Percentiles rank a stretch among this genome's conserved stretches.
phyloP scores from a whole-genome alignment of 352 stramenopile species.

The Phytophthora syringae region DNA sequence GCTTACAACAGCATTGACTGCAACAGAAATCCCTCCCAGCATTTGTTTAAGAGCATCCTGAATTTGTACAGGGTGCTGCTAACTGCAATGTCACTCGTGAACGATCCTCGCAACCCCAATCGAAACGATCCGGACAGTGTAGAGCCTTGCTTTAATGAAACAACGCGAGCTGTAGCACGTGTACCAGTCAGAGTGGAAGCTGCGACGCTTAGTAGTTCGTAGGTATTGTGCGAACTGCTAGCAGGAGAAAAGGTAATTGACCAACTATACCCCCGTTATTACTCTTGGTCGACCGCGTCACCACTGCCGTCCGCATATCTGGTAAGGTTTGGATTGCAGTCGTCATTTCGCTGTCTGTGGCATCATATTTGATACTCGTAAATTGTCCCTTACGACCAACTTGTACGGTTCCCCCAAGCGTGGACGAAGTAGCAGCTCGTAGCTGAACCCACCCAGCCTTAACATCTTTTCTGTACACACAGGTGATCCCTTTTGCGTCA shows the following conservation, averaged over 20 bases:
- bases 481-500: conserved; percentile 17
- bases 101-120: neutral
- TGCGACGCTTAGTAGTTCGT: neutral
- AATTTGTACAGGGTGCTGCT: neutral
- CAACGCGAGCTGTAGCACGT: neutral
- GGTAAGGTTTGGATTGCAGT: neutral
- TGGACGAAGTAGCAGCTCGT: conserved; percentile 30
- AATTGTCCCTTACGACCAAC: conserved; percentile 40
- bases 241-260: neutral
- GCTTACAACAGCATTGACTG: neutral
- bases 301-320: neutral
- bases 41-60: neutral
- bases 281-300: neutral
- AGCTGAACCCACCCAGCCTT: conserved; percentile 38
- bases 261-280: neutral
- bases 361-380: conserved; percentile 58
- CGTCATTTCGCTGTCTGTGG: neutral
- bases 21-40: neutral
- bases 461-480: conserved; percentile 32
- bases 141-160: neutral
- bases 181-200: neutral
- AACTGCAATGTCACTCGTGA: neutral
- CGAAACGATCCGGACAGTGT: neutral
- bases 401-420: conserved; percentile 42
- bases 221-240: neutral